Evolutionary conservation across 176 grass and related monocot genomes (phyloP), one percentile per base, ranked within the genome.

Genomic region (Aechmea fasciata): DNA sequence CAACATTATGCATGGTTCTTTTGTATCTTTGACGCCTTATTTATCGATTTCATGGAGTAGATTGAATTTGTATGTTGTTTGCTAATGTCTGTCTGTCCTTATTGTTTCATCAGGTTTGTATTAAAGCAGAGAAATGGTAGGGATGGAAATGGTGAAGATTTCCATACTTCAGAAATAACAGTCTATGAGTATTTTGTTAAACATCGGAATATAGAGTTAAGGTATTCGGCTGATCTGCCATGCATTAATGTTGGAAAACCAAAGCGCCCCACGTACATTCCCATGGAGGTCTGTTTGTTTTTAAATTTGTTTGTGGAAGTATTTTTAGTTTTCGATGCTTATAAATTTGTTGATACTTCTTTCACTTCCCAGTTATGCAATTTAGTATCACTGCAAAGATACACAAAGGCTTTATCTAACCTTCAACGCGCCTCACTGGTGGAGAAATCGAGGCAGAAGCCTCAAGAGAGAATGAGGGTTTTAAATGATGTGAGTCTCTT

Each of bases 181-280:
- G 88, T 96, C 13, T 86, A 71, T 55, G 83, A 96, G 6, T 89
- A 96, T 71, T 96, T 91, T 23, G 77, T 77, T 1, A 96, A 78
- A 33, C 72, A 85, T 26, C 81, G 84, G 29, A 83, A 80, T 11
- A 92, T 88, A 18, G 73, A 78, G 1, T 52, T 97, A 47, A 71
- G 66, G 14, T 97, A 87, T 52, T 92, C 88, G 81, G 89, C 76
- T 57, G 65, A 83, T n/a, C 68, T 74, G 24, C 93, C 93, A 0
- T 97, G 93, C 79, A 85, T 97, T n/a, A 97, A 97, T 82, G 93
- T 92, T 71, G 93, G 93, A 41, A 97, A 92, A 48, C 93, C 83
- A 0, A 97, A 87, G 62, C 75, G 93, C 0, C 93, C 93, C 1
- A 90, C 89, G 0, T 97, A 87, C 70, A 80, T 90, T 0, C 89